Evolutionary conservation across 768 basidiomycete species (phyloP), one percentile per base, ranked within the genome.

Genomic region (Pleurotus pulmonarius): DNA sequence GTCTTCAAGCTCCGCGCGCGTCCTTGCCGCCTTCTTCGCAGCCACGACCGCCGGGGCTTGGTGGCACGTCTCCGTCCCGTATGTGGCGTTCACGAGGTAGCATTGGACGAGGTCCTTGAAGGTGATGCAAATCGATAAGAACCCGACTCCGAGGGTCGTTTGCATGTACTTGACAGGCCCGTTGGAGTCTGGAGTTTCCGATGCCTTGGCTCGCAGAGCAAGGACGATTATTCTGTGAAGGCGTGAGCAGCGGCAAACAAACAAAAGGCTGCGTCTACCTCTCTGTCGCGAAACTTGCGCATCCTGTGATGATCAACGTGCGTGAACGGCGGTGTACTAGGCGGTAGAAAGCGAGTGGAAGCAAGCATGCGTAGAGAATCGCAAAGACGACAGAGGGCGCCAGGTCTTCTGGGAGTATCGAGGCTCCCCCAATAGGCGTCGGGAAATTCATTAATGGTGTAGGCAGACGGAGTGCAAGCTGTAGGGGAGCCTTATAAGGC

Each of bases 301-400:
- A 72, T 7, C 72, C 72, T 9, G 75, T 46, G 18, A 75, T 62
- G 11, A 81, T 57, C 1, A 66, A 24, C 3, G 67, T 70, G 13
- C 77, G 67, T 7, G 77, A 73, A n/a, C 67, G 65, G 46, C 65
- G 70, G 44, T 70, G 56, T 15, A 63, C 54, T 25, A 73, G 46
- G 7, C 78, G 74, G 55, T 70, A 72, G 25, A 71, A 22, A 40
- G 68, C 63, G 22, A 79, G 49, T 8, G n/a, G 75, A 3, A 75
- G 29, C 8, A 77, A 63, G 3, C 69, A 34, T 8, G 58, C 71
- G 62, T 78, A 78, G 11, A 77, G 62, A 3, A 69, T 59, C 7
- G 71, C 69, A 59, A 78, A 78, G 4, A 78, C 8, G 20, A 79
- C 66, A 0, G 77, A 77, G 47, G 77, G 75, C 5, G 63, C 74